These are phyloP conservation scores for Piloderma croceum DNA, from an alignment of 768 basidiomycete species.

Conservation along the genomic window DNA sequence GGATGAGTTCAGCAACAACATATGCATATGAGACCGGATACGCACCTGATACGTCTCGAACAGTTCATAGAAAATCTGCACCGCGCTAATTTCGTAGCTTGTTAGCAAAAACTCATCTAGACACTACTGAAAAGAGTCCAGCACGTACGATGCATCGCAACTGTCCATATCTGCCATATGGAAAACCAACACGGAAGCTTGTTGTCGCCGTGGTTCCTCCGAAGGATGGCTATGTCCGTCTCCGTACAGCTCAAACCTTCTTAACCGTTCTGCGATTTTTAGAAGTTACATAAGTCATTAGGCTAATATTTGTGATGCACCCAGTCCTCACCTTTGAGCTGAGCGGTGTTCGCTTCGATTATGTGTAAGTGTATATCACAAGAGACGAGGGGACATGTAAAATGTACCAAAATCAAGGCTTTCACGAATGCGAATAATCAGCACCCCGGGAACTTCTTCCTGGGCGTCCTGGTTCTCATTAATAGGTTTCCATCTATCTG, in stretches of 20 bases:
- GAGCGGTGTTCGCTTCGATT: constrained; percentile 96
- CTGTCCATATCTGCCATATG: constrained; percentile 90
- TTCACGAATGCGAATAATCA: constrained; percentile 88
- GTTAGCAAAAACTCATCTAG: too few species aligned
- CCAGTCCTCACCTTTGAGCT: constrained; percentile 66
- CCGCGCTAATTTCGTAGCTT: constrained; percentile 42
- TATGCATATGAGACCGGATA: neutral
- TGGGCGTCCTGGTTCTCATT: constrained; percentile 81
- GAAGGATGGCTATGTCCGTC: constrained; percentile 77
- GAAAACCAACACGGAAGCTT: constrained; percentile 78
- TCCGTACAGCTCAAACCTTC: constrained; percentile 87
- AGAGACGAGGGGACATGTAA: constrained; percentile 27
- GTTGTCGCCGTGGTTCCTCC: constrained; percentile 72
- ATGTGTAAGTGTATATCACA: neutral
- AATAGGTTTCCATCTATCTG: constrained; percentile 85
- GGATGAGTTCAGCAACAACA: neutral
- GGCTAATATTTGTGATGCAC: neutral
- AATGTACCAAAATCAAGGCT: constrained; percentile 81
- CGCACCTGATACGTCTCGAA: constrained; percentile 47
- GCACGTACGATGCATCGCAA: constrained; percentile 82
- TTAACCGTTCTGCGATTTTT: constrained; percentile 77
- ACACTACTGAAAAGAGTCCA: too few species aligned
- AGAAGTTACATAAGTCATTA: constrained; percentile 24
- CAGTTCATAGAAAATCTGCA: constrained; percentile 54
- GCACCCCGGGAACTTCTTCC: constrained; percentile 72